Conservation (phyloP, 495 filamentous ascomycete genomes). For the Cenococcum geophilum region DNA sequence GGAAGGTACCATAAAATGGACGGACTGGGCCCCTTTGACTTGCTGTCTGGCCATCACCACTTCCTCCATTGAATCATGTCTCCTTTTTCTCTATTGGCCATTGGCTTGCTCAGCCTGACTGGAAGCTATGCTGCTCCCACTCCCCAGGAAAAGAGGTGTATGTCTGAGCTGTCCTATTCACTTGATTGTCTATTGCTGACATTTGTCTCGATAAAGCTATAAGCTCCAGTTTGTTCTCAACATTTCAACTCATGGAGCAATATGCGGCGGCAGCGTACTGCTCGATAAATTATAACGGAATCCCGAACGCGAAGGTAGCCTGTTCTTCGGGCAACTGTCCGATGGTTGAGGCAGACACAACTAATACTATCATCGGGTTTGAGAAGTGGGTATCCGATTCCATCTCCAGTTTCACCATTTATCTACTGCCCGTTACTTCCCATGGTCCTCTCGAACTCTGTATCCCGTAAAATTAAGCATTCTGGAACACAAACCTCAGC, state of each 20-base stretch:
- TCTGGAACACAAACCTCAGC: too few relatives aligned
- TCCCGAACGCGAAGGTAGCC: conserved; percentile 44
- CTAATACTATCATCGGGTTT: conserved; percentile 53
- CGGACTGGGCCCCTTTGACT: background rate
- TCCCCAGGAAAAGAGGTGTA: conserved; percentile 16
- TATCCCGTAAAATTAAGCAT: too few relatives aligned
- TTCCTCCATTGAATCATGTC: conserved; percentile 8
- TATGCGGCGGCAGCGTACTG: conserved; percentile 70
- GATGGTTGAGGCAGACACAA: conserved; percentile 49
- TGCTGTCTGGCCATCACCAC: background rate
- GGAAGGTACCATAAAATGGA: background rate
- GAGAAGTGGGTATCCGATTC: conserved; percentile 46
- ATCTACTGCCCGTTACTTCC: too few relatives aligned
- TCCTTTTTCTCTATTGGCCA: background rate
- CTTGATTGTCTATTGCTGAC: background rate
- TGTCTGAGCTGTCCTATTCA: background rate
- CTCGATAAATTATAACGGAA: conserved; percentile 45
- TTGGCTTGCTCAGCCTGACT: conserved; percentile 1
- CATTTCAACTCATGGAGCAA: conserved; percentile 26
- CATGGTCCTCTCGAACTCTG: too few relatives aligned
- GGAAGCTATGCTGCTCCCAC: conserved; percentile 15
- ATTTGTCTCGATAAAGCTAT: conserved; percentile 2
- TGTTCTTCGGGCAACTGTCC: conserved; percentile 56
- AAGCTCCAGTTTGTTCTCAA: conserved; percentile 12
- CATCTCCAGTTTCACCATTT: background rate